Conservation (phyloP, 306 rosid species). For the Vigna nakashimae region DNA sequence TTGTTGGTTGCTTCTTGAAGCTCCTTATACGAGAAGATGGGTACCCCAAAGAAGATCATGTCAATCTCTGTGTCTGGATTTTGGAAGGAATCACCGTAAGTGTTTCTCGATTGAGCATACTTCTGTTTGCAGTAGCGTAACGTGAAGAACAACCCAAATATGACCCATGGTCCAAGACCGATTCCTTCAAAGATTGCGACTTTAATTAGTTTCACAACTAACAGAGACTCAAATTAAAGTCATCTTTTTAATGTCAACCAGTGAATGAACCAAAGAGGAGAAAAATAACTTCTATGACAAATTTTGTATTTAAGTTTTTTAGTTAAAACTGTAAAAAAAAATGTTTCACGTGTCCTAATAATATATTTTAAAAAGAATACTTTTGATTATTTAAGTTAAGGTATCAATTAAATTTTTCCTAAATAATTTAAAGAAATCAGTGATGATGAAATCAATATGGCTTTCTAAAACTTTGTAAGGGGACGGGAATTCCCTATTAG, state of each 20-base stretch:
- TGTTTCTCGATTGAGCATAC: neutral
- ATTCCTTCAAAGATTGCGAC: neutral
- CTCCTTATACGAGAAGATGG: constrained; percentile 59
- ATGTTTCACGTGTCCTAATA: no score
- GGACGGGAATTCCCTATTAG: no score
- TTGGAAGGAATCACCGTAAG: neutral
- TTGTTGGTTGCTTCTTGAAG: constrained; percentile 69
- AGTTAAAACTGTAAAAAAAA: no score
- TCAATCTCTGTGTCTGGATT: constrained; percentile 46
- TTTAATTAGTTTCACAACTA: neutral
- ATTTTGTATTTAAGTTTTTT: no score
- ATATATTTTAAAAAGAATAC: no score
- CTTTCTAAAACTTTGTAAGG: neutral
- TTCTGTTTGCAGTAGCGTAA: constrained; percentile 35
- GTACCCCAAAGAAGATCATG: constrained; percentile 51
- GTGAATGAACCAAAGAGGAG: neutral
- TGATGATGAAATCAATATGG: no score
- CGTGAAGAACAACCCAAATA: constrained; percentile 18
- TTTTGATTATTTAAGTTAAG: no score
- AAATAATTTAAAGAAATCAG: no score
- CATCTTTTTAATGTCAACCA: neutral
- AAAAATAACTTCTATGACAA: no score
- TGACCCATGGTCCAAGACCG: constrained; percentile 37
- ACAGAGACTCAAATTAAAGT: neutral
- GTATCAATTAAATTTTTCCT: no score